Evolutionary conservation across 202 grass and related monocot genomes (phyloP).

Genomic region (Dendrocalamus latiflorus): DNA sequence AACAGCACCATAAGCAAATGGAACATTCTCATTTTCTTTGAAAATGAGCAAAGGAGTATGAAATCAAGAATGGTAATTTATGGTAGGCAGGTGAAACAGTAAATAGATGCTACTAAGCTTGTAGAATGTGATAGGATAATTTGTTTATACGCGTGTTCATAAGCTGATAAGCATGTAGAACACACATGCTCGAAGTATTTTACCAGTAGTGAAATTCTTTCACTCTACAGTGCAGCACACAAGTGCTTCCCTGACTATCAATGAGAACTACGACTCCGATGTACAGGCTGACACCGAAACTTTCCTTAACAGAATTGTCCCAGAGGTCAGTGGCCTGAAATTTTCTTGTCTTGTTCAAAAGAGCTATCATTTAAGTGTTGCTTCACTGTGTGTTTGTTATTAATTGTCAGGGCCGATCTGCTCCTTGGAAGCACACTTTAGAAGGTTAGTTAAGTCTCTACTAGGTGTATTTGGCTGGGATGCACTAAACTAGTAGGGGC

Average conservation of each 20-base stretch:
- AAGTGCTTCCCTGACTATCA: conserved; percentile 93
- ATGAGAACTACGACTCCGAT: conserved; percentile 93
- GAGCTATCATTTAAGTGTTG: neutral
- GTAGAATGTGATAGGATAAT: neutral
- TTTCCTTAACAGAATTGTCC: conserved; percentile 91
- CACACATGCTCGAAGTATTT: neutral
- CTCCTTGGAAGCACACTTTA: conserved; percentile 75
- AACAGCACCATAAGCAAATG: neutral
- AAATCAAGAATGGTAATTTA: neutral
- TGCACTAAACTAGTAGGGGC: neutral
- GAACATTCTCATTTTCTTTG: neutral
- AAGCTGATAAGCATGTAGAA: conserved; percentile 15
- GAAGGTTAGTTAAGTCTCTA: conserved; percentile 48
- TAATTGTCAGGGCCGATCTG: conserved; percentile 47
- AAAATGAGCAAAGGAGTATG: neutral
- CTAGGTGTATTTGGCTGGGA: neutral
- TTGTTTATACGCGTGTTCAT: neutral
- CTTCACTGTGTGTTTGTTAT: conserved; percentile 13
- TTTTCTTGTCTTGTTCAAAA: conserved; percentile 1
- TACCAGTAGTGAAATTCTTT: conserved; percentile 21
- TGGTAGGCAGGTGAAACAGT: neutral
- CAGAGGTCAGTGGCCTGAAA: conserved; percentile 47
- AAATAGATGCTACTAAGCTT: neutral
- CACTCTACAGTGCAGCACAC: conserved; percentile 82
- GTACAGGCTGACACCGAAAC: conserved; percentile 90